Conservation (phyloP, 768 basidiomycete genomes). For the Panaeolus papilionaceus region DNA sequence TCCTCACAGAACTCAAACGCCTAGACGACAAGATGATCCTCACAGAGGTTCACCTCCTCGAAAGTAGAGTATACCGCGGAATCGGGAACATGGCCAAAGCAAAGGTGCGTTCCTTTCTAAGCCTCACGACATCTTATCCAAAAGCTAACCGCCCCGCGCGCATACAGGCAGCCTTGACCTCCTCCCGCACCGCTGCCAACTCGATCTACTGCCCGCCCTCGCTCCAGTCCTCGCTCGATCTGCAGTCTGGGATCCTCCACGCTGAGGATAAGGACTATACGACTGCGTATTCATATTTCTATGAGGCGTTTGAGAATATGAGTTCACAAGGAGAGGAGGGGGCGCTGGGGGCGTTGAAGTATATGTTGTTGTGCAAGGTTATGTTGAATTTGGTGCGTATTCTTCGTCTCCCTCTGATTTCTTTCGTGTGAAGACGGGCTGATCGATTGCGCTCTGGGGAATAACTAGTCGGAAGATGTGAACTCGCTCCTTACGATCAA, state of each 20-base stretch:
- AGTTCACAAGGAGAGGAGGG: constrained; percentile 76
- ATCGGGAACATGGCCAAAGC: constrained; percentile 89
- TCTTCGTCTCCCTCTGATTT: too few relatives aligned
- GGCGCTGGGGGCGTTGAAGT: constrained; percentile 89
- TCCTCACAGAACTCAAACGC: constrained; percentile 91
- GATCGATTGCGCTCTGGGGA: too few relatives aligned
- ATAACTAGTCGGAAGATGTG: constrained; percentile 98
- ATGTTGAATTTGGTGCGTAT: constrained; percentile 92
- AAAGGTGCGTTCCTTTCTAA: constrained; percentile 58
- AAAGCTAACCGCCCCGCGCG: too few relatives aligned
- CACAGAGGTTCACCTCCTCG: constrained; percentile 94
- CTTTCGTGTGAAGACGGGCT: too few relatives aligned
- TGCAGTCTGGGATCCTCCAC: constrained; percentile 78
- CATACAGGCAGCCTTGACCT: constrained; percentile 80
- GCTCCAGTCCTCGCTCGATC: constrained; percentile 54
- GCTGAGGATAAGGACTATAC: constrained; percentile 98
- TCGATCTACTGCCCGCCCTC: constrained; percentile 83
- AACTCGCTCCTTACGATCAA: constrained; percentile 86
- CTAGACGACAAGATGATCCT: constrained; percentile 98
- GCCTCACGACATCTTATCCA: not conserved
- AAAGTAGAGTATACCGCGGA: constrained; percentile 90
- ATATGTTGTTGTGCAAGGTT: constrained; percentile 98
- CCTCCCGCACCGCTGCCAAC: constrained; percentile 92
- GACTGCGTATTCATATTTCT: constrained; percentile 97
- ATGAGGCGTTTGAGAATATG: constrained; percentile 93